phyloP scores from a whole-genome alignment of 1,284 basidiomycete genomes.

The Porodaedalea pini region DNA sequence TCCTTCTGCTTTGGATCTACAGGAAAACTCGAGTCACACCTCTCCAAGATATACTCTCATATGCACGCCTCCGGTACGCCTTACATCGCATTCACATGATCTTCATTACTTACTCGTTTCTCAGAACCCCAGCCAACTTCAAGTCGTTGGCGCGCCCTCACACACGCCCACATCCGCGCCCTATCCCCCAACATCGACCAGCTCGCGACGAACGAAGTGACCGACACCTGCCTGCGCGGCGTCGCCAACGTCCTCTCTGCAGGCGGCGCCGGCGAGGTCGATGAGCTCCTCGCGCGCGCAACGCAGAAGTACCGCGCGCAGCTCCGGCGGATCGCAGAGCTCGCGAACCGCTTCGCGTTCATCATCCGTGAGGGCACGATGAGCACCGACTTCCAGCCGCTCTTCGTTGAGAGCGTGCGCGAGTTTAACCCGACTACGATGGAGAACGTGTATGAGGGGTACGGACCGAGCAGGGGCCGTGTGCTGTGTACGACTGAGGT shows the following conservation, averaged over 20 bases:
- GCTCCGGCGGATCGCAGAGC: conserved; percentile 57
- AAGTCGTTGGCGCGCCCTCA: conserved; percentile 67
- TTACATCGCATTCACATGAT: background rate
- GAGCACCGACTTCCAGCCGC: conserved; percentile 66
- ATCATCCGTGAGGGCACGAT: conserved; percentile 67
- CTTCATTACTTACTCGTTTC: conserved; percentile 15
- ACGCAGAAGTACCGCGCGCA: conserved; percentile 53
- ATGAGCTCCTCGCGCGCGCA: conserved; percentile 45
- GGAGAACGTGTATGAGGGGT: conserved; percentile 64
- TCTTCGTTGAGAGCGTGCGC: conserved; percentile 50
- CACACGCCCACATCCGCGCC: conserved; percentile 61
- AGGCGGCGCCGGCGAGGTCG: conserved; percentile 34
- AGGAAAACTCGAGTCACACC: conserved; percentile 59
- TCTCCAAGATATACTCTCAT: conserved; percentile 61
- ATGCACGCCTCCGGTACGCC: conserved; percentile 57
- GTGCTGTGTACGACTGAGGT: conserved; percentile 69
- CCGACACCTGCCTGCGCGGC: conserved; percentile 68
- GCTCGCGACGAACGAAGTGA: conserved; percentile 61
- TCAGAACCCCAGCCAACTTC: conserved; percentile 72
- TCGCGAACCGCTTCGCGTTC: conserved; percentile 55
- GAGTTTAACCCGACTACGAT: conserved; percentile 51
- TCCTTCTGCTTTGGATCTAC: conserved; percentile 72
- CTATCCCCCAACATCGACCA: conserved; percentile 64
- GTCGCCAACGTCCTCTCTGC: conserved; percentile 57
- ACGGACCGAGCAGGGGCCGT: conserved; percentile 43